Base-by-base conservation (phyloP, 1,139 yeast genomes). In the Saccharomyces hybrid region DNA sequence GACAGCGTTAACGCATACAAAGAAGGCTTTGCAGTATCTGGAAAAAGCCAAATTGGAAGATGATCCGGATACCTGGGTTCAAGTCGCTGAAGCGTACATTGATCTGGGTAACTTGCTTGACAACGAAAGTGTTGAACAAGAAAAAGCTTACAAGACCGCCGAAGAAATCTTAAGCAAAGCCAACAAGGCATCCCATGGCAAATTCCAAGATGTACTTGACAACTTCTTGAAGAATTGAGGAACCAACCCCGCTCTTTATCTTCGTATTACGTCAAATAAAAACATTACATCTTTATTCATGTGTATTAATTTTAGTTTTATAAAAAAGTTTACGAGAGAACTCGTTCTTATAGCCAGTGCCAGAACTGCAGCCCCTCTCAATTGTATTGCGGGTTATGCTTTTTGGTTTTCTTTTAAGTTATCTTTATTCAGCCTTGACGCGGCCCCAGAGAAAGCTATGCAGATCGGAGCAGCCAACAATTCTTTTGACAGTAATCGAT, bases 21-120 rank as follows among this genome's bases (percentile, higher is more conserved):
- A 70, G n/a, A 71, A 71, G 27, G 95, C 96, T 0, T 72, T 88
- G 44, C 72, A 75, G 46, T 78, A 80, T 62, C 74, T 88, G 54
- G 71, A 76, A 56, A 72, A 75, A 56, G 85, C 90, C 0, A 81
- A 84, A 67, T 81, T 83, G 52, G 82, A 81, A 29, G 88, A 84
- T 52, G 88, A 85, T 42, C 96, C 96, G 0, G 86, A 84, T 56
- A 76, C 86, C 7, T 86, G 93, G 86, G 96, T 84, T 5, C 80
- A 80, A 60, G 74, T 86, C 48, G 97, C 97, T 2, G 98, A 93
- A 69, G 91, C 95, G 0, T 77, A 82, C 66, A 87, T 91, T 41
- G 80, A 86, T 13, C 73, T 88, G 61, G 97, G 91, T 8, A 90
- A 90, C 65, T 68, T 89, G 55, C 75, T 79, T 60, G 86, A 83